phyloP scores from a whole-genome alignment of 2,329 filamentous ascomycete genomes.

The Fusarium tjaetaba region DNA sequence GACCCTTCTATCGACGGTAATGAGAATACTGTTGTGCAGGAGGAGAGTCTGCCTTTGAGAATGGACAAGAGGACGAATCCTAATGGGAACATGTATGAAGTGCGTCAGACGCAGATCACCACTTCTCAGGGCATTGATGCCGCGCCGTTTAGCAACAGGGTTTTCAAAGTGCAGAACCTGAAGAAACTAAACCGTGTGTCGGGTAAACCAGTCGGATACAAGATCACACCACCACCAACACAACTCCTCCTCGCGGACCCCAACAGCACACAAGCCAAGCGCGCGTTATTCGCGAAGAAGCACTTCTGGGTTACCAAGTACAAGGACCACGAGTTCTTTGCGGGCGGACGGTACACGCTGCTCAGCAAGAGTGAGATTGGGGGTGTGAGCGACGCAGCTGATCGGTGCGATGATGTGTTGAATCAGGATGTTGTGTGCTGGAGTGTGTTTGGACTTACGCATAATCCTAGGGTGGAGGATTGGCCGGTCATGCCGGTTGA shows the following conservation, averaged over 20 bases:
- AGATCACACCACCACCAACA: constrained; percentile 53
- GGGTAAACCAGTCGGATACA: constrained; percentile 59
- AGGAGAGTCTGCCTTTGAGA: constrained; percentile 56
- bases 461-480: constrained; percentile 7
- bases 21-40: constrained; percentile 61
- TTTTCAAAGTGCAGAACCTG: constrained; percentile 62
- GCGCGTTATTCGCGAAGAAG: constrained; percentile 56
- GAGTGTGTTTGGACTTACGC: constrained; percentile 14
- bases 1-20: constrained; percentile 72
- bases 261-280: constrained; percentile 51
- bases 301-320: constrained; percentile 59
- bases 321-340: constrained; percentile 57
- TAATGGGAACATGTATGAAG: constrained; percentile 56
- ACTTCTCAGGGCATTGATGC: constrained; percentile 59
- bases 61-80: constrained; percentile 57
- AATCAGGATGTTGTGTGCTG: constrained; percentile 17
- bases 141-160: constrained; percentile 58
- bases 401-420: constrained; percentile 9
- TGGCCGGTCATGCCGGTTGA: constrained; percentile 18
- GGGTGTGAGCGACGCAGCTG: constrained; percentile 3
- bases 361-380: constrained; percentile 27
- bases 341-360: constrained; percentile 53
- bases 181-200: constrained; percentile 54
- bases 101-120: constrained; percentile 57
- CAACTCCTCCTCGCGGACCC: constrained; percentile 55